These are phyloP conservation scores for Coniochaeta sp. DNA, from an alignment of 2,329 filamentous ascomycete genomes.

Conservation along the genomic window DNA sequence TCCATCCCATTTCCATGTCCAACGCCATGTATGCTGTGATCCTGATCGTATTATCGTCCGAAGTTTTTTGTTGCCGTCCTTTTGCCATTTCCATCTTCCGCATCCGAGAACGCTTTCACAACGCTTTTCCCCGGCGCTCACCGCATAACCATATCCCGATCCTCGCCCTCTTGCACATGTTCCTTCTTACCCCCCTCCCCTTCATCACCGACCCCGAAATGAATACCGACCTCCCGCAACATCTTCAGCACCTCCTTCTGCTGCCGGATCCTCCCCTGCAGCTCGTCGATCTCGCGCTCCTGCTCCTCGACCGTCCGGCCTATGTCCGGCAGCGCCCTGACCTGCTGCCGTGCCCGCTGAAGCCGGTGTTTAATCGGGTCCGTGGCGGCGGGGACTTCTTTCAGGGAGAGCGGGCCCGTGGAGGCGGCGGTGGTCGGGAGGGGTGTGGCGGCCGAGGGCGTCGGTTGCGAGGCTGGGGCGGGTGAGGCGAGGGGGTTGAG, in stretches of 20 bases:
- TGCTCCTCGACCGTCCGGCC: slow-evolving; percentile 60
- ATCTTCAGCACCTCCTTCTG: slow-evolving; percentile 52
- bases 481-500: slow-evolving; percentile 43
- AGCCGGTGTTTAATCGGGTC: slow-evolving; percentile 77
- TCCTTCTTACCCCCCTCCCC: slow-evolving; percentile 19
- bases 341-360: slow-evolving; percentile 63
- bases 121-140: neutral
- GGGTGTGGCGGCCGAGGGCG: slow-evolving; percentile 16
- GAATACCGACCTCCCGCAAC: slow-evolving; percentile 42
- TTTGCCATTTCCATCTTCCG: neutral
- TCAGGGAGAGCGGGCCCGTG: slow-evolving; percentile 38
- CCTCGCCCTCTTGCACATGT: slow-evolving; percentile 17
- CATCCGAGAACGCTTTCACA: neutral
- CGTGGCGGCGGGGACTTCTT: slow-evolving; percentile 73
- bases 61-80: neutral
- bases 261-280: slow-evolving; percentile 52
- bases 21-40: neutral
- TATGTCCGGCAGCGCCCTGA: slow-evolving; percentile 63
- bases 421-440: slow-evolving; percentile 21
- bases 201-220: slow-evolving; percentile 24
- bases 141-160: slow-evolving; percentile 27
- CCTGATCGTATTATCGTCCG: neutral
- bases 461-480: slow-evolving; percentile 13
- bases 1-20: neutral
- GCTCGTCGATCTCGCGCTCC: slow-evolving; percentile 58